Conservation (phyloP, 257 asterid genomes). For the Solanum neorickii region DNA sequence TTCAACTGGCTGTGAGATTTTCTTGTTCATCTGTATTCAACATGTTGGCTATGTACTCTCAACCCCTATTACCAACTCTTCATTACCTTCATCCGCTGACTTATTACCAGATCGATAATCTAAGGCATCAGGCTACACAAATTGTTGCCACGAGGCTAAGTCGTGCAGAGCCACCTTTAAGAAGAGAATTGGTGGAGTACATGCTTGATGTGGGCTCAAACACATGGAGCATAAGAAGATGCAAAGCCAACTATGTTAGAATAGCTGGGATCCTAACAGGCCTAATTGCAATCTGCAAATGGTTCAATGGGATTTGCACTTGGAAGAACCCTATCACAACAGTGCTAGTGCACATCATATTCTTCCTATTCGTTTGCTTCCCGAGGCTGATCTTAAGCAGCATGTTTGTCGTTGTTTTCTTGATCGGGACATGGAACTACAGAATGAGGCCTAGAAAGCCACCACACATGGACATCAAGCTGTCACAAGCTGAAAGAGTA, state of each 20-base stretch:
- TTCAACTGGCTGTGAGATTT: slow-evolving; percentile 74
- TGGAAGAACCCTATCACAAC: slow-evolving; percentile 55
- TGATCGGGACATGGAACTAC: slow-evolving; percentile 51
- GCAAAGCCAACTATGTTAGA: slow-evolving; percentile 63
- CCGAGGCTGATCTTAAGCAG: slow-evolving; percentile 53
- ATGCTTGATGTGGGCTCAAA: slow-evolving; percentile 91
- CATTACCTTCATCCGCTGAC: slow-evolving; percentile 67
- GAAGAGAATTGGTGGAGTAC: slow-evolving; percentile 70
- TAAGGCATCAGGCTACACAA: slow-evolving; percentile 74
- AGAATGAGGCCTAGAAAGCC: slow-evolving; percentile 64
- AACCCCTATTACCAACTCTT: slow-evolving; percentile 50
- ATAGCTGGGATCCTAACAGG: slow-evolving; percentile 34
- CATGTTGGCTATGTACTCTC: slow-evolving; percentile 41
- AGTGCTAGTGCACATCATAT: slow-evolving; percentile 35
- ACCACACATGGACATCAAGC: slow-evolving; percentile 66
- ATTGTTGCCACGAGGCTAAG: slow-evolving; percentile 53
- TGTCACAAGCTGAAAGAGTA: slow-evolving; percentile 65
- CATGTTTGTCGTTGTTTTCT: slow-evolving; percentile 29
- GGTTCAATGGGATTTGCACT: slow-evolving; percentile 35
- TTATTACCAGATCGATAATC: slow-evolving; percentile 42
- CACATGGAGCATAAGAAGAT: slow-evolving; percentile 73
- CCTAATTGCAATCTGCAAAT: slow-evolving; percentile 18
- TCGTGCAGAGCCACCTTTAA: slow-evolving; percentile 73
- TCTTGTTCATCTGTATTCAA: slow-evolving; percentile 50
- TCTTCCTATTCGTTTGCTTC: slow-evolving; percentile 39